Conservation (phyloP, 768 basidiomycete species). For the Tricholoma terreum region DNA sequence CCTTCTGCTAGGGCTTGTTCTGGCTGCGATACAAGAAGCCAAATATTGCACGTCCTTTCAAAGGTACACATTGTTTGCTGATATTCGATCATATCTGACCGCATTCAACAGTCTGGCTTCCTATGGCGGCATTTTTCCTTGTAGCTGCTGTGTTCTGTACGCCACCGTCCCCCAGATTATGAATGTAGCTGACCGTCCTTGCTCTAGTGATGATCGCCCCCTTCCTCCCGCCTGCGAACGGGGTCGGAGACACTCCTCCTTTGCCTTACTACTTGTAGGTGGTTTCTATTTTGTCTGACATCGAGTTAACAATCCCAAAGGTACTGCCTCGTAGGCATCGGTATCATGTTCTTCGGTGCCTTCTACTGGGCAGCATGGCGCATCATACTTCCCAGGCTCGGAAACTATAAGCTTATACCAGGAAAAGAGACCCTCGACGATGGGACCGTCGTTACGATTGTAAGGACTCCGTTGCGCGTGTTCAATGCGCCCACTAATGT, state of each 20-base stretch:
- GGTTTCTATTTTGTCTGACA: neutral
- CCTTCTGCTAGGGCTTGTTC: conserved; percentile 43
- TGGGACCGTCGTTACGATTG: neutral
- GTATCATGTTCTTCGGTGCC: neutral
- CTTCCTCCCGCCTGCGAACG: conserved; percentile 51
- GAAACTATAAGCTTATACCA: neutral
- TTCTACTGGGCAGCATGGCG: neutral
- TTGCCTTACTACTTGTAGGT: conserved; percentile 53
- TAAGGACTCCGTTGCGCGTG: neutral
- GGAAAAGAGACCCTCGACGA: neutral
- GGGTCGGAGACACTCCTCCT: conserved; percentile 57
- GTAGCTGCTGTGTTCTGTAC: neutral
- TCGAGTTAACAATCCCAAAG: neutral
- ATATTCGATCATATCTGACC: neutral
- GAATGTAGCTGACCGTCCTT: neutral
- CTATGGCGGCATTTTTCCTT: neutral
- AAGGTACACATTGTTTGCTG: conserved; percentile 27
- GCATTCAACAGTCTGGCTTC: neutral
- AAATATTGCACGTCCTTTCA: conserved; percentile 48
- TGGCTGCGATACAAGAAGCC: conserved; percentile 54
- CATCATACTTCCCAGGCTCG: neutral
- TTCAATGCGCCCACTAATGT: neutral
- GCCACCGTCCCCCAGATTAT: neutral
- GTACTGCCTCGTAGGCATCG: neutral
- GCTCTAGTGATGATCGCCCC: conserved; percentile 49